phyloP scores from a whole-genome alignment of 768 basidiomycete species.

The Lyophyllum atratum region DNA sequence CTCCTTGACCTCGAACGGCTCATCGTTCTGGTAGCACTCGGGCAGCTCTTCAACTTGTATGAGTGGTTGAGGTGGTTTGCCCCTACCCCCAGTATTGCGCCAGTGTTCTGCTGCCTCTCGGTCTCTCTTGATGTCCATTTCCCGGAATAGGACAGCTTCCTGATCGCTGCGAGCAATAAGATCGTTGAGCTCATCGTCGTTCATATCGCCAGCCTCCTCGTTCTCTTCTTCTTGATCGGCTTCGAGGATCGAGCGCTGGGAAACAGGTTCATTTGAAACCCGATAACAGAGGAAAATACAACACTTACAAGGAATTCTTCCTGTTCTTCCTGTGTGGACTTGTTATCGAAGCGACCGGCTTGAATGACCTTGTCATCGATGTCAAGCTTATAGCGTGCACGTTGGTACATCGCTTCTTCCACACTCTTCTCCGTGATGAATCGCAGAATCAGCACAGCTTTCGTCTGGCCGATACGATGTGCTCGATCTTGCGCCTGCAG shows the following conservation, averaged over 20 bases:
- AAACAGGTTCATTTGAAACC: not conserved
- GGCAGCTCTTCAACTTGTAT: slow-evolving; percentile 91
- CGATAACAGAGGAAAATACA: not conserved
- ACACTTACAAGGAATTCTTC: slow-evolving; percentile 88
- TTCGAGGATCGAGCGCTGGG: slow-evolving; percentile 85
- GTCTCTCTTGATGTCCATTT: slow-evolving; percentile 82
- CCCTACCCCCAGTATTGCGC: slow-evolving; percentile 73
- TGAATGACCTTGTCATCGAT: slow-evolving; percentile 99
- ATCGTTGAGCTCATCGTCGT: slow-evolving; percentile 93
- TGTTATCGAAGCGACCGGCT: slow-evolving; percentile 98
- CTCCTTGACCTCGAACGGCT: slow-evolving; percentile 69
- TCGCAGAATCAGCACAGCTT: slow-evolving; percentile 93
- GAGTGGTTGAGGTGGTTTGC: slow-evolving; percentile 74
- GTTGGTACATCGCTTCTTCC: slow-evolving; percentile 96
- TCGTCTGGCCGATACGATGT: slow-evolving; percentile 99
- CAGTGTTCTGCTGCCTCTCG: slow-evolving; percentile 64
- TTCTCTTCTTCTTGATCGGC: slow-evolving; percentile 90
- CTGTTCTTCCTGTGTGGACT: slow-evolving; percentile 96
- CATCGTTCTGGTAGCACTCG: slow-evolving; percentile 84
- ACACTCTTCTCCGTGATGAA: slow-evolving; percentile 99
- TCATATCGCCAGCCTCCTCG: slow-evolving; percentile 90
- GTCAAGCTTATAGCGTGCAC: slow-evolving; percentile 94
- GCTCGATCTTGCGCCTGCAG: slow-evolving; percentile 99
- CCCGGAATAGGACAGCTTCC: slow-evolving; percentile 74
- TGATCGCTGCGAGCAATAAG: slow-evolving; percentile 85